A percentile compares a stretch with the other conserved stretches of the same genome.
These are phyloP conservation scores for Rhizopogon vesiculosus DNA, from an alignment of 768 basidiomycete species.

Conservation along the genomic window DNA sequence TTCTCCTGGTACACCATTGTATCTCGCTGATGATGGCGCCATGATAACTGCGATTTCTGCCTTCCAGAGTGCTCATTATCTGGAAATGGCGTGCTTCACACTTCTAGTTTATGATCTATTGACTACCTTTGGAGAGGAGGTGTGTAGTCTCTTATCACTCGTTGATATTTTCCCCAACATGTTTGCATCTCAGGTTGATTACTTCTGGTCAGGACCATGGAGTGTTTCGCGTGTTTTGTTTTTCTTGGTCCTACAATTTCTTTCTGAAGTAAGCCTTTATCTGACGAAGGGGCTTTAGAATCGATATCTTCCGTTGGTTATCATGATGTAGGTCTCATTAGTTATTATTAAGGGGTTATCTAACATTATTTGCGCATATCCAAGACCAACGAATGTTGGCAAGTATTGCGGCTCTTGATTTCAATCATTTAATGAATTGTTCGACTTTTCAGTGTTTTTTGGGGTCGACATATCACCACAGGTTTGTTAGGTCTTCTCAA, in stretches of 20 bases:
- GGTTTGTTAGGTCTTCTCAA: background rate
- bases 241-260: background rate
- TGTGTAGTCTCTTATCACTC: background rate
- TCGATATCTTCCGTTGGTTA: slow-evolving; percentile 3
- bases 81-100: slow-evolving; percentile 6
- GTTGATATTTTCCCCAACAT: background rate
- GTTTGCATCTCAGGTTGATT: slow-evolving; percentile 2
- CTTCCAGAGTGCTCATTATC: slow-evolving; percentile 2
- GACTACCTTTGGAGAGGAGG: slow-evolving; percentile 7
- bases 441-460: background rate
- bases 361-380: background rate
- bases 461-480: background rate
- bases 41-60: background rate
- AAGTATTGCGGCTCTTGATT: background rate
- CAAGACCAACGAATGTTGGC: background rate
- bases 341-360: background rate
- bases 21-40: background rate
- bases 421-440: background rate
- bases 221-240: slow-evolving; percentile 4
- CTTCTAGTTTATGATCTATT: slow-evolving; percentile 5
- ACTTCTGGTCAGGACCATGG: slow-evolving; percentile 8
- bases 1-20: background rate
- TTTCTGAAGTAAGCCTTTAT: background rate
- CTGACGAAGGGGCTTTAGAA: background rate
- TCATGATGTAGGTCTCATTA: slow-evolving; percentile 2